Evolutionary conservation across 2,329 filamentous ascomycete genomes (phyloP), one percentile per base, ranked within the genome.

Genomic region (Paraphoma chrysanthemicola): DNA sequence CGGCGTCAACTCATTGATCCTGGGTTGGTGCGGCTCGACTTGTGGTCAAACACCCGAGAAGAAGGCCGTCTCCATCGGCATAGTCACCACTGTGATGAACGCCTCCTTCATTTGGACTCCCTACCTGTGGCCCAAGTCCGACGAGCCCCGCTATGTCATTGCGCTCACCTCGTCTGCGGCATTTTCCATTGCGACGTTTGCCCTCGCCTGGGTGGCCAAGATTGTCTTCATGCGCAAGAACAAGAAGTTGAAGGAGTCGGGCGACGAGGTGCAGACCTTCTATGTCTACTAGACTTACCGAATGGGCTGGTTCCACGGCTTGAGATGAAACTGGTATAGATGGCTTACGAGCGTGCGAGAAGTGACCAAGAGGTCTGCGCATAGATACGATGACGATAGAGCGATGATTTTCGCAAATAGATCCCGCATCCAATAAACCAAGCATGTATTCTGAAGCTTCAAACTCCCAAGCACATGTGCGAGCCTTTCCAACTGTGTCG

Each of bases 31-130:
- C 12, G 77, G 77, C 17, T 75, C 75, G 2, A 79, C 78, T 0
- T 73, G 78, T 36, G 78, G 76, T n/a, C 78, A 80, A 54, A 80
- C 79, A 0, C 74, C 76, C 38, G 79, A 80, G 62, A 82, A 81
- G 70, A 79, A 79, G 57, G 79, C 79, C 31, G 79, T 79, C 7
- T 70, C 77, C 16, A 76, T 81, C 29, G 75, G 77, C 7, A 78
- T 81, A 36, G 79, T 80, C 4, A 81, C 81, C 36, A 77, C 78
- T 0, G 64, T 78, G 17, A 79, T 78, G 50, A 81, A 80, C 36
- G 68, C 74, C 39, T 73, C 75, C 7, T 75, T 78, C 51, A 80
- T 81, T 56, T 81, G 70, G 70, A 73, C 71, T 14, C 70, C 72
- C 1, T 75, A 74, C 50, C 62, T 75, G 11, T 75, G 72, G 72